phyloP scores from a whole-genome alignment of 2,329 filamentous ascomycete species.

The Akanthomyces dipterigenus region DNA sequence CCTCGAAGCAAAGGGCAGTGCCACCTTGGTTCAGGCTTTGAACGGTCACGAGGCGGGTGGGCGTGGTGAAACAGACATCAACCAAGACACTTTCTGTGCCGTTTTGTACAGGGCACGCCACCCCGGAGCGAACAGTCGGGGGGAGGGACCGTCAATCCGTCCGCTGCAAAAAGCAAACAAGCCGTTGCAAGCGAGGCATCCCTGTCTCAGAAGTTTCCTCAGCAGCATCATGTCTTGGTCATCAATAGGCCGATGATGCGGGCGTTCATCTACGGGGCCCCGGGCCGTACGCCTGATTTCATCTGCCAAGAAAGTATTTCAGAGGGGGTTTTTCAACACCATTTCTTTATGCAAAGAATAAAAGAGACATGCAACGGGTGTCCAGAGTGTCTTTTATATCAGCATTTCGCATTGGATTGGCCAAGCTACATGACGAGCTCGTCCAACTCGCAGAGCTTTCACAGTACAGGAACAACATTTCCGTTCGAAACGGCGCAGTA shows the following conservation, averaged over 20 bases:
- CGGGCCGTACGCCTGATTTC: background rate
- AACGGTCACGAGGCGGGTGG: slow-evolving; percentile 5
- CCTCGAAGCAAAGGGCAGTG: background rate
- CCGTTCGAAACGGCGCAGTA: too few species aligned
- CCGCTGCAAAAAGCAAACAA: background rate
- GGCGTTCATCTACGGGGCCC: background rate
- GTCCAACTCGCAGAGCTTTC: too few species aligned
- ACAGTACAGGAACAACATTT: too few species aligned
- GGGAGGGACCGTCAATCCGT: background rate
- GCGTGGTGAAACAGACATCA: slow-evolving; percentile 5
- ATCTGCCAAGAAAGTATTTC: too few species aligned
- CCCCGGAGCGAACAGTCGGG: background rate
- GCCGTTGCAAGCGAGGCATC: background rate
- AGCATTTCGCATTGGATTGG: too few species aligned
- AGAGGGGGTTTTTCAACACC: too few species aligned
- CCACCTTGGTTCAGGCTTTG: background rate
- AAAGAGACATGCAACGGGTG: too few species aligned
- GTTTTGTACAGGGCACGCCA: background rate
- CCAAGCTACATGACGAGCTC: too few species aligned
- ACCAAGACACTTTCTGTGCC: background rate
- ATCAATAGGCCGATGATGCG: background rate
- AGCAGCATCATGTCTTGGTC: background rate
- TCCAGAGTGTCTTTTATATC: too few species aligned
- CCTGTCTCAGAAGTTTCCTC: background rate
- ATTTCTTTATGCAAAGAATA: too few species aligned